Percentiles rank a stretch among this genome's conserved stretches.
phyloP scores from a whole-genome alignment of 1,284 basidiomycete species.

The Ustilago loliicola region DNA sequence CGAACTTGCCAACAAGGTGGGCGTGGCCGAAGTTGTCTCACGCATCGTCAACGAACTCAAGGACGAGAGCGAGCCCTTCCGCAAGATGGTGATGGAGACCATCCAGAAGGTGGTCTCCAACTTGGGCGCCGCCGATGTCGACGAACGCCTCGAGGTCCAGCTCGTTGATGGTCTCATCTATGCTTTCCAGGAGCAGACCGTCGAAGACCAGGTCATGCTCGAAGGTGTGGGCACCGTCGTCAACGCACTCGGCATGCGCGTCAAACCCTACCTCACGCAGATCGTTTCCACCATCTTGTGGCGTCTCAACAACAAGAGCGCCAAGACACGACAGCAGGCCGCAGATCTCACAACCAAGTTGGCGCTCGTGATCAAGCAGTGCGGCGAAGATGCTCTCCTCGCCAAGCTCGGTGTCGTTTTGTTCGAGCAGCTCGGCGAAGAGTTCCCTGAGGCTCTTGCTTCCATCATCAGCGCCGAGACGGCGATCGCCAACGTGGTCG shows the following conservation, averaged over 20 bases:
- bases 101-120: conserved; percentile 95
- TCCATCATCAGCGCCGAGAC: conserved; percentile 98
- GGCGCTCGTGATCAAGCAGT: conserved; percentile 98
- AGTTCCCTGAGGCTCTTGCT: conserved; percentile 95
- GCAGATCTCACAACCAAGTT: conserved; percentile 95
- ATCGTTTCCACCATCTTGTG: conserved; percentile 99
- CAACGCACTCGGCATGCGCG: conserved; percentile 94
- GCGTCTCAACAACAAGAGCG: conserved; percentile 99
- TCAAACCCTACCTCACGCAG: conserved; percentile 98
- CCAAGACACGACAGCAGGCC: conserved; percentile 98
- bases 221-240: conserved; percentile 98
- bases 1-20: conserved; percentile 95
- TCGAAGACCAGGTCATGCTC: conserved; percentile 98
- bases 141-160: conserved; percentile 92
- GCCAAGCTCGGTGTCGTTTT: conserved; percentile 97
- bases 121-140: conserved; percentile 94
- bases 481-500: conserved; percentile 98
- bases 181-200: conserved; percentile 98
- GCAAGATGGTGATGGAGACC: conserved; percentile 99
- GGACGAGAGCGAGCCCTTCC: conserved; percentile 84
- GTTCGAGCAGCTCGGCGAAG: conserved; percentile 98
- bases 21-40: conserved; percentile 94
- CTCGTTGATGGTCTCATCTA: conserved; percentile 99
- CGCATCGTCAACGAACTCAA: conserved; percentile 96
- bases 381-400: conserved; percentile 93